These are phyloP conservation scores for Tuber microsphaerosporum DNA, from an alignment of 495 filamentous ascomycete species.

Conservation along the genomic window DNA sequence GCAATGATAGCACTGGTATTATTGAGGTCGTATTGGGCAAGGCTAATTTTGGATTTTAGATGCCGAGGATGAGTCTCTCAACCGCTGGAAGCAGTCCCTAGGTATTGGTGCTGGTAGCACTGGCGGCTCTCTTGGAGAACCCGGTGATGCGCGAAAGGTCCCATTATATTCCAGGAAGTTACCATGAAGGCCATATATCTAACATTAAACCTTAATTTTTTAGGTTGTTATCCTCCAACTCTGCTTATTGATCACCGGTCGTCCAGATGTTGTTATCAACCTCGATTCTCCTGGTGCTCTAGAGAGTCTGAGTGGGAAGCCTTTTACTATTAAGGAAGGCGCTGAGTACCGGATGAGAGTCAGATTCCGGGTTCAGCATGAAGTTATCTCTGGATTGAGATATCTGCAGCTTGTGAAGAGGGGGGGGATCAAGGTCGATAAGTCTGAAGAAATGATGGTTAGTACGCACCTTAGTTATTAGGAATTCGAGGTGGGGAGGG, in stretches of 20 bases:
- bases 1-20: not conserved
- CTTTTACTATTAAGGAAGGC: conserved; percentile 96
- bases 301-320: conserved; percentile 67
- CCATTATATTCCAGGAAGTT: not conserved
- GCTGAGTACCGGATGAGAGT: conserved; percentile 86
- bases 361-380: conserved; percentile 87
- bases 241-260: conserved; percentile 70
- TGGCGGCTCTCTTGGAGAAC: conserved; percentile 51
- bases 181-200: not conserved
- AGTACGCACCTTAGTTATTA: conserved; percentile 40
- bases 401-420: conserved; percentile 90
- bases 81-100: conserved; percentile 93
- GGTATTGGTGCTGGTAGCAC: conserved; percentile 61
- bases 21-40: not conserved
- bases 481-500: conserved; percentile 2
- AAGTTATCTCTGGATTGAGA: conserved; percentile 87
- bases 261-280: conserved; percentile 76
- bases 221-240: conserved; percentile 75
- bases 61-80: conserved; percentile 78
- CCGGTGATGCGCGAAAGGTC: conserved; percentile 37
- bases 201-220: conserved; percentile 32
- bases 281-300: conserved; percentile 59
- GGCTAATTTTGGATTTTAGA: conserved; percentile 43
- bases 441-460: conserved; percentile 95
- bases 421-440: conserved; percentile 73